Evolutionary conservation across 352 stramenopile species (phyloP).

Genomic region (Aphanomyces astaci): DNA sequence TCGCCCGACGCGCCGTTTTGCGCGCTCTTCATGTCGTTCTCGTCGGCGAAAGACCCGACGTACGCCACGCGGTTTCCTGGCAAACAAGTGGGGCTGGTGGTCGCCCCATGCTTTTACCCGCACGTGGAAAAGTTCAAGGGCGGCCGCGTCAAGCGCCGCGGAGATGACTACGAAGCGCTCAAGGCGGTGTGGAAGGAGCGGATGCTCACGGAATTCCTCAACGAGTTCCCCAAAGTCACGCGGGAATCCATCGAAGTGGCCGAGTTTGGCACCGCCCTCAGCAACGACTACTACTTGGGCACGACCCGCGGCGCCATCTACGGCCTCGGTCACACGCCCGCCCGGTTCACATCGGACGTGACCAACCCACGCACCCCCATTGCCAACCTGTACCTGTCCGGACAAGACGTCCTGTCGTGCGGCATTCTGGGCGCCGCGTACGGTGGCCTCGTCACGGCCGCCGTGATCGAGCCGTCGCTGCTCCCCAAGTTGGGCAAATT

Average conservation of each 20-base stretch:
- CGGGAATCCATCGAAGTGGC: conserved; percentile 26
- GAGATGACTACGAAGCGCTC: conserved; percentile 29
- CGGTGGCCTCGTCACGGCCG: conserved; percentile 4
- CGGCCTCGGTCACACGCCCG: conserved; percentile 29
- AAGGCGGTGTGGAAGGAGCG: conserved; percentile 28
- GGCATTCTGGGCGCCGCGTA: conserved; percentile 16
- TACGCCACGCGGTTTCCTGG: conserved; percentile 14
- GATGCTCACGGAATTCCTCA: conserved; percentile 29
- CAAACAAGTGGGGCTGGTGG: conserved; percentile 22
- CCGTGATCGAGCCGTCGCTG: neutral
- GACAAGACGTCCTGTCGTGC: conserved; percentile 17
- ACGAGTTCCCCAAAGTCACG: conserved; percentile 30
- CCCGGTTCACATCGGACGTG: conserved; percentile 4
- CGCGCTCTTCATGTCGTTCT: conserved; percentile 25
- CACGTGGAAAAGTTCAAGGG: conserved; percentile 32
- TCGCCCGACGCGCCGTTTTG: conserved; percentile 21
- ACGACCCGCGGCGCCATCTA: conserved; percentile 33
- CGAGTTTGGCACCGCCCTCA: conserved; percentile 34
- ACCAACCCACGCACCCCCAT: conserved; percentile 17
- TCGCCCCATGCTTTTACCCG: conserved; percentile 28
- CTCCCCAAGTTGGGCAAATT: neutral
- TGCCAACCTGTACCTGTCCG: conserved; percentile 16
- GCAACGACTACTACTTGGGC: conserved; percentile 39
- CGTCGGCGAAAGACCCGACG: conserved; percentile 26
- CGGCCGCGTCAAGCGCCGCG: conserved; percentile 27